Conservation (phyloP, 768 basidiomycete genomes). For the Phanerochaete sordida region DNA sequence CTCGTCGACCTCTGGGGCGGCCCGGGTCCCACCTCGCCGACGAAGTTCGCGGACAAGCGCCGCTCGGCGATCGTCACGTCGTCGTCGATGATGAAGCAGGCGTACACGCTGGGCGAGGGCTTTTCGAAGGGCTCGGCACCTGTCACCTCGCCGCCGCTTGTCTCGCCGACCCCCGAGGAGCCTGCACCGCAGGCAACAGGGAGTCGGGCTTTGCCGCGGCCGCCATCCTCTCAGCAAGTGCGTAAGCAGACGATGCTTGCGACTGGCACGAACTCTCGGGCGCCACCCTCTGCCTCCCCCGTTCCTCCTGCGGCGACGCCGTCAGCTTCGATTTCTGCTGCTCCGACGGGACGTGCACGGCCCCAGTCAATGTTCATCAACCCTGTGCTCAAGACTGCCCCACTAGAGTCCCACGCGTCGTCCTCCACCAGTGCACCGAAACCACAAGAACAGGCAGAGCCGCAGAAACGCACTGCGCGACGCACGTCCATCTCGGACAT, state of each 20-base stretch:
- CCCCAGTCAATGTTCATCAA: conserved; percentile 84
- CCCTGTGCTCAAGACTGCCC: conserved; percentile 44
- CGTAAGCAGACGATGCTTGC: conserved; percentile 26
- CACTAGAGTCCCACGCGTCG: conserved; percentile 31
- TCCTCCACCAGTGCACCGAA: conserved; percentile 29
- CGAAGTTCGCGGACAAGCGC: conserved; percentile 15
- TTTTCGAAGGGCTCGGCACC: neutral
- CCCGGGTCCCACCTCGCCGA: neutral
- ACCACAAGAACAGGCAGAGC: conserved; percentile 33
- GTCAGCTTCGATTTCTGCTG: conserved; percentile 19
- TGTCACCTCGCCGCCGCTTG: neutral
- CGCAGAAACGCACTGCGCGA: conserved; percentile 33
- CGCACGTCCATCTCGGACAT: conserved; percentile 84
- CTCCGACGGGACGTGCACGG: conserved; percentile 46
- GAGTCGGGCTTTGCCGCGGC: conserved; percentile 3
- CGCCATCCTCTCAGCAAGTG: conserved; percentile 28
- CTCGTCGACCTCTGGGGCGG: conserved; percentile 79
- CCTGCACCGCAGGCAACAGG: neutral
- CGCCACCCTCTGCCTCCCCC: neutral
- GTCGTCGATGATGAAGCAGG: conserved; percentile 17
- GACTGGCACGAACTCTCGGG: neutral
- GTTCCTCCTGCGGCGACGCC: conserved; percentile 7
- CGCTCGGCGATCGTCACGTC: conserved; percentile 22
- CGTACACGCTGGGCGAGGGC: neutral
- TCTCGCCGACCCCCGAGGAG: neutral